These are phyloP conservation scores for Hemileccinum hortonii DNA, from an alignment of 1,284 basidiomycete genomes.

Conservation along the genomic window DNA sequence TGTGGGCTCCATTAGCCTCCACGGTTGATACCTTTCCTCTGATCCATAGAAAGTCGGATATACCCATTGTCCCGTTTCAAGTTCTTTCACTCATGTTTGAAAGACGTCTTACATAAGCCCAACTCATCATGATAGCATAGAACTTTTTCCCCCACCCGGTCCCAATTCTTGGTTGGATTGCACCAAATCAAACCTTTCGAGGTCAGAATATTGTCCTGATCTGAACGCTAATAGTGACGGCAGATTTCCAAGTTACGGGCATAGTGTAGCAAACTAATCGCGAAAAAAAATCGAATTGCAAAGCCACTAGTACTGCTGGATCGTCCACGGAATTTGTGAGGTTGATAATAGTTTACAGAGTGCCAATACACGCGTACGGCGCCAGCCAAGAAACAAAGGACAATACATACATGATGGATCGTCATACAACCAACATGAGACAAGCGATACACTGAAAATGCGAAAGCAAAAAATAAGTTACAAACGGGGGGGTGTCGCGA, in stretches of 20 bases:
- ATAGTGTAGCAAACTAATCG: background rate
- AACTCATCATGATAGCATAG: no score
- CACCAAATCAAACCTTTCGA: no score
- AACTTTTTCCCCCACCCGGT: no score
- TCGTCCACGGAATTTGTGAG: constrained; percentile 9
- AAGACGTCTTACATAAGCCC: no score
- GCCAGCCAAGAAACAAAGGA: constrained; percentile 25
- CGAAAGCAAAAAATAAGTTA: constrained; percentile 34
- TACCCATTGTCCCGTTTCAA: no score
- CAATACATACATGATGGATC: constrained; percentile 22
- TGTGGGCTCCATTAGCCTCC: no score
- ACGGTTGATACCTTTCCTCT: no score
- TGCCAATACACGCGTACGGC: constrained; percentile 20
- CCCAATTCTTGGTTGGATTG: no score
- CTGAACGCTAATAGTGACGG: no score
- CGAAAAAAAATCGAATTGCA: background rate
- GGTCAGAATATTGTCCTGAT: no score
- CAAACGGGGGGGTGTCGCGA: constrained; percentile 16
- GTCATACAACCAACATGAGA: constrained; percentile 24
- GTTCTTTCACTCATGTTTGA: no score
- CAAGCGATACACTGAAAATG: constrained; percentile 23
- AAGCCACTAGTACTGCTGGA: constrained; percentile 5
- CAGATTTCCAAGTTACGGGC: background rate
- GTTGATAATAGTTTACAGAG: constrained; percentile 23
- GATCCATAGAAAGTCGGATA: no score